Base-by-base conservation (phyloP, 306 rosid species). In the Oemleria cerasiformis region DNA sequence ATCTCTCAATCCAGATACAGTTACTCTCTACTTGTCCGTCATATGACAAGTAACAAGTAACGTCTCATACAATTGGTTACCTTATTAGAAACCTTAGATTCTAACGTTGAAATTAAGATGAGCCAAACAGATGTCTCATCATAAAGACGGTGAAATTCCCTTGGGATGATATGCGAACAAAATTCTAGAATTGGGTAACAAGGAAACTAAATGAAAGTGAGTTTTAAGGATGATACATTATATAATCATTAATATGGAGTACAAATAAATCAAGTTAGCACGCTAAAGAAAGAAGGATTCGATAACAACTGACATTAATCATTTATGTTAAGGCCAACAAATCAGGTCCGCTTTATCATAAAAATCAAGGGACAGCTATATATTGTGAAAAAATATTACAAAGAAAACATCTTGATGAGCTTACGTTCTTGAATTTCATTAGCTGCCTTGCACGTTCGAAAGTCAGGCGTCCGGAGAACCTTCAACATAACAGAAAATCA, bases 361-460 rank as follows among this genome's bases (percentile, higher is more conserved):
- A 42, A 1, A 12, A 9, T 38, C 47, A 38, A 38, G 25, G 66
- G 47, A 61, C 39, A 16, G n/a, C 65, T 17, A 39, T 17, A 19
- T 58, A 16, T 56, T 49, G 60, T 42, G 73, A 50, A 56, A 23
- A 58, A n/a, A 45, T 1, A 59, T 9, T 4, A 61, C 10, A 10
- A 75, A 38, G 17, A 51, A n/a, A 60, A 43, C 30, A 48, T 71
- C 65, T 48, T 5, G 23, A 75, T 40, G 38, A 72, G 73, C 96
- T 87, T 87, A 92, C 97, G 80, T 73, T 89, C 88, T 84, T 50
- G 90, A 78, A 92, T 92, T 81, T 92, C 88, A 17, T 68, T 57
- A 30, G 97, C 83, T 40, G 87, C 90, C 82, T 87, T 84, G 87
- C 93, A 78, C 41, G 81, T 80, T 53, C 84, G 87, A 62, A 81